phyloP scores from a whole-genome alignment of 2,329 filamentous ascomycete genomes.

The Didymella exigua region DNA sequence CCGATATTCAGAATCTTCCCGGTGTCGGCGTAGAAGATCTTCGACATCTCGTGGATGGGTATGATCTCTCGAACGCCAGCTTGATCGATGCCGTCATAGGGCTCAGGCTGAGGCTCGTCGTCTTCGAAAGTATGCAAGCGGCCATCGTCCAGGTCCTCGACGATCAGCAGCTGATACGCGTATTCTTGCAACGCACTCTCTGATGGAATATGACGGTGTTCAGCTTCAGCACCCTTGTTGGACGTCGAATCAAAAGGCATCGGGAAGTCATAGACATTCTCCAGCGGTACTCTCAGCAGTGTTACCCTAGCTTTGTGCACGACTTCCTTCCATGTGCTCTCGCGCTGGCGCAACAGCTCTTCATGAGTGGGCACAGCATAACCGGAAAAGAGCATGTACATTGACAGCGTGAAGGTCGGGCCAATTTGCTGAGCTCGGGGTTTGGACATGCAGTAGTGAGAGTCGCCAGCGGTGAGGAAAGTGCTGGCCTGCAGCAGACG shows the following conservation, averaged over 20 bases:
- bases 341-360: constrained; percentile 64
- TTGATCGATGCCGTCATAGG: constrained; percentile 64
- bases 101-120: constrained; percentile 59
- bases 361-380: constrained; percentile 67
- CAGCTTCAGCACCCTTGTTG: constrained; percentile 20
- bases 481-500: constrained; percentile 91
- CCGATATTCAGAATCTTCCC: constrained; percentile 88
- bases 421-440: constrained; percentile 77
- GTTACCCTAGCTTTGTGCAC: constrained; percentile 90
- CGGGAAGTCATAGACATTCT: constrained; percentile 57
- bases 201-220: constrained; percentile 44
- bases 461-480: constrained; percentile 84
- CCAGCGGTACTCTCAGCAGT: constrained; percentile 71
- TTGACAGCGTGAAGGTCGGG: constrained; percentile 80
- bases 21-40: constrained; percentile 92
- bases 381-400: constrained; percentile 94
- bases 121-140: constrained; percentile 71
- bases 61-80: constrained; percentile 71
- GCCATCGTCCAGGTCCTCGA: constrained; percentile 80
- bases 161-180: constrained; percentile 78
- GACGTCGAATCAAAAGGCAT: constrained; percentile 26
- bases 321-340: constrained; percentile 92
- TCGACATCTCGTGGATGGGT: constrained; percentile 77
- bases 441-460: constrained; percentile 73
- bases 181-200: constrained; percentile 66